Evolutionary conservation across 2,329 filamentous ascomycete genomes (phyloP).

Genomic region (Fusarium chaquense): DNA sequence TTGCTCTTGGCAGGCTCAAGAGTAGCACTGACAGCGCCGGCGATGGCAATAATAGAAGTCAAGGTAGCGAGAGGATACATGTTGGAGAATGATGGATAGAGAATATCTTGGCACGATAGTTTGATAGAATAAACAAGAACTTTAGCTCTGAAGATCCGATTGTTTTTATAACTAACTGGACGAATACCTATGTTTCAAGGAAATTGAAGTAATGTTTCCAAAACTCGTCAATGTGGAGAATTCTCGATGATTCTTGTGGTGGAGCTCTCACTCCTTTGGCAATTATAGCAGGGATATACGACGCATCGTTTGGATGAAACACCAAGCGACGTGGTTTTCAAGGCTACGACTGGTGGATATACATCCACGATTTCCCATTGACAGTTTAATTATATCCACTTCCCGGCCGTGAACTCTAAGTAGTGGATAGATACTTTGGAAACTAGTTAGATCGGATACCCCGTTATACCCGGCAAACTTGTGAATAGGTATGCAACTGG

Average conservation of each 20-base stretch:
- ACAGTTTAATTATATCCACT: not conserved
- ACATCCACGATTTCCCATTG: not conserved
- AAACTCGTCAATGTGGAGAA: conserved; percentile 28
- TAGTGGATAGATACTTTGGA: not conserved
- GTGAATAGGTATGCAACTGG: not conserved
- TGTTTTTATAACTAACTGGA: conserved; percentile 16
- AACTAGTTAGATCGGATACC: not conserved
- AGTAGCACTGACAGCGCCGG: conserved; percentile 40
- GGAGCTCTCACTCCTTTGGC: conserved; percentile 13
- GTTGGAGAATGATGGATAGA: not conserved
- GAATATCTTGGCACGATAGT: not conserved
- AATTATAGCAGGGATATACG: conserved; percentile 18
- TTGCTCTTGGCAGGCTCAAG: conserved; percentile 44
- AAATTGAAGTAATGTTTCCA: conserved; percentile 27
- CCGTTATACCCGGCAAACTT: not conserved
- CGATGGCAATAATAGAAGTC: conserved; percentile 38
- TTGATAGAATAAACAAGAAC: not conserved
- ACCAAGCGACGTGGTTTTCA: not conserved
- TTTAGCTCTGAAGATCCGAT: not conserved
- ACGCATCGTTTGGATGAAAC: conserved; percentile 13
- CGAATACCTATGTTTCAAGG: conserved; percentile 23
- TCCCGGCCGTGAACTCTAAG: not conserved
- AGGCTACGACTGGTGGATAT: conserved; percentile 28
- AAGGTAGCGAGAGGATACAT: conserved; percentile 43
- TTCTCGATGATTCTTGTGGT: not conserved